A percentile compares a stretch with the other conserved stretches of the same genome.
These are phyloP conservation scores for Chlorella sp. DNA, from an alignment of 139 green algal genomes.

Conservation along the genomic window DNA sequence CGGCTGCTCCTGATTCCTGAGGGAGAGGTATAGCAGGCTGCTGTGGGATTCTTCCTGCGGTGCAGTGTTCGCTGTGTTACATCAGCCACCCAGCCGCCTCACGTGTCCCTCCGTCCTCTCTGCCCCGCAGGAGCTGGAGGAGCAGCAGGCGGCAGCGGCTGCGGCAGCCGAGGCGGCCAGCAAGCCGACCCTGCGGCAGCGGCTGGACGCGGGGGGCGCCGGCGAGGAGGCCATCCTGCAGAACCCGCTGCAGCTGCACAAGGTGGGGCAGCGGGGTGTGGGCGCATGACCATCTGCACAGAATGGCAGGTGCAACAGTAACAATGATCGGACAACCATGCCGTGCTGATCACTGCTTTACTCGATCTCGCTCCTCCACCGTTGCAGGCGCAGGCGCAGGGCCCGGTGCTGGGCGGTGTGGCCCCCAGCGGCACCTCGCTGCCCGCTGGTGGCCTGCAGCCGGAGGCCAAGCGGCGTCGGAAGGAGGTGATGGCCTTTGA, in stretches of 20 bases:
- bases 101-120: too few species aligned
- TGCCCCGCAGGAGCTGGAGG: neutral
- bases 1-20: neutral
- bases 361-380: too few species aligned
- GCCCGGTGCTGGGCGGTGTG: neutral
- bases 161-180: neutral
- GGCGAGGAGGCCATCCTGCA: conserved; percentile 44
- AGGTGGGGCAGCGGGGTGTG: conserved; percentile 10
- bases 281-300: too few species aligned
- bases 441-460: neutral
- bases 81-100: too few species aligned
- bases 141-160: neutral
- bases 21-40: neutral
- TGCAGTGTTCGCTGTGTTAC: too few species aligned
- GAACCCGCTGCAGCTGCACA: conserved; percentile 55
- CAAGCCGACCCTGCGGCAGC: conserved; percentile 50
- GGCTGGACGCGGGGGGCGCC: conserved; percentile 31
- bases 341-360: too few species aligned
- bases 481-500: conserved; percentile 36
- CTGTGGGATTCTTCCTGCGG: too few species aligned
- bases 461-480: conserved; percentile 7
- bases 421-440: neutral
- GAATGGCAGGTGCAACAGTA: too few species aligned
- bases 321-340: too few species aligned
- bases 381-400: neutral